Evolutionary conservation across 2,329 filamentous ascomycete genomes (phyloP), one percentile per base, ranked within the genome.

Genomic region (Trichoderma guizhouense): DNA sequence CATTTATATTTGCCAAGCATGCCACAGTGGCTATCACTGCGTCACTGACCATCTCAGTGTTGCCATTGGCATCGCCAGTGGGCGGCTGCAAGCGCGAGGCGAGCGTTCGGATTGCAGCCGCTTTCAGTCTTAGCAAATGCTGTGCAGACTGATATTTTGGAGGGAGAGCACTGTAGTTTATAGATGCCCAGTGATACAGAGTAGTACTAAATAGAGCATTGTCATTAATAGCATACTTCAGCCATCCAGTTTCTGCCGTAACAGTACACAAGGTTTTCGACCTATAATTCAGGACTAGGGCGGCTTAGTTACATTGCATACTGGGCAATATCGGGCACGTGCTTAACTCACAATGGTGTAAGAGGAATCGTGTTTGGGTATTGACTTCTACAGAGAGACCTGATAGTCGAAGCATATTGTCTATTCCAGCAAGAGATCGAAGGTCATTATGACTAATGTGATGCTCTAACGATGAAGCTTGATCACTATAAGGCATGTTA

Each of bases 211-310:
- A 65, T 26, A 65, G 43, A 11, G 62, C 28, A 7, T 21, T 26
- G 28, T 53, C 43, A 24, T 53, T 18, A 1, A 65, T 32, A 2
- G 62, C 62, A 12, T 65, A 65, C 12, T 53, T 65, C 8, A 65
- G 62, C 62, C 62, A 65, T n/a, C 62, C 62, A 24, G 62, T 65
- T 30, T 65, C 62, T 12, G 43, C 62, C 14, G 62, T 65, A 15
- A 65, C 43, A 65, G 39, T 65, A 65, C 62, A 65, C 28, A 65
- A 15, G 2, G 62, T 53, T 53, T 65, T 65, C 14, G 62, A 65
- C n/a, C 26, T 51, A 21, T 65, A 18, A 53, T 65, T 53, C 28
- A 65, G 11, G 28, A 65, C 62, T 65, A 15, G 18, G 12, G 32
- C 5, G 8, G 14, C 18, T 65, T 12, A 65, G 12, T 30, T 47